Evolutionary conservation across 129 eudicot species (phyloP).

Genomic region (Flaveria robusta): DNA sequence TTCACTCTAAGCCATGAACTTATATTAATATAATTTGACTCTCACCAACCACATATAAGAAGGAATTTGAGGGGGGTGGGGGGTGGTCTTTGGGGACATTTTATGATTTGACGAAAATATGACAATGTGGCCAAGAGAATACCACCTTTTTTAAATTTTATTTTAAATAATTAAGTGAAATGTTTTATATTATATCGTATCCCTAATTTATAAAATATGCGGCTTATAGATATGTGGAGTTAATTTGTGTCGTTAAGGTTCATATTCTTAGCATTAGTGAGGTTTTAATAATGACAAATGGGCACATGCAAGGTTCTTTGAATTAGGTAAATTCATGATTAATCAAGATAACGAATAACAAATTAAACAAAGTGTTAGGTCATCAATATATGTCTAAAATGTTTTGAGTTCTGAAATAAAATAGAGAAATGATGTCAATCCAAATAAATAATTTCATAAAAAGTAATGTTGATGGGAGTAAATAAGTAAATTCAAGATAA

Average conservation of each 20-base stretch:
- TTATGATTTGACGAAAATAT: constrained; percentile 8
- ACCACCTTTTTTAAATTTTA: not conserved
- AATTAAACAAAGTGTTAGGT: not conserved
- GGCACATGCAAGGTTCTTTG: constrained; percentile 40
- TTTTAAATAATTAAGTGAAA: not conserved
- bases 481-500: not conserved
- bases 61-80: not conserved
- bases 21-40: not conserved
- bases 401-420: not conserved
- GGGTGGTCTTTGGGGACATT: not conserved
- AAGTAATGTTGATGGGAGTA: not conserved
- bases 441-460: not conserved
- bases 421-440: not conserved
- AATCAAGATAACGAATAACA: constrained; percentile 6
- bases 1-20: constrained; percentile 24
- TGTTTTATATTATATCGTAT: not conserved
- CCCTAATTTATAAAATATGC: not conserved
- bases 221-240: not conserved
- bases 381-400: not conserved
- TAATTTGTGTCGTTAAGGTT: constrained; percentile 28
- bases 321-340: constrained; percentile 32
- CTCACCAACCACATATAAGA: constrained; percentile 20
- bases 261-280: constrained; percentile 14
- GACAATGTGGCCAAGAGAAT: constrained; percentile 21
- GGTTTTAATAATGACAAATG: constrained; percentile 25